Conservation (phyloP, 345 rosid genomes). For the Turnera subulata region DNA sequence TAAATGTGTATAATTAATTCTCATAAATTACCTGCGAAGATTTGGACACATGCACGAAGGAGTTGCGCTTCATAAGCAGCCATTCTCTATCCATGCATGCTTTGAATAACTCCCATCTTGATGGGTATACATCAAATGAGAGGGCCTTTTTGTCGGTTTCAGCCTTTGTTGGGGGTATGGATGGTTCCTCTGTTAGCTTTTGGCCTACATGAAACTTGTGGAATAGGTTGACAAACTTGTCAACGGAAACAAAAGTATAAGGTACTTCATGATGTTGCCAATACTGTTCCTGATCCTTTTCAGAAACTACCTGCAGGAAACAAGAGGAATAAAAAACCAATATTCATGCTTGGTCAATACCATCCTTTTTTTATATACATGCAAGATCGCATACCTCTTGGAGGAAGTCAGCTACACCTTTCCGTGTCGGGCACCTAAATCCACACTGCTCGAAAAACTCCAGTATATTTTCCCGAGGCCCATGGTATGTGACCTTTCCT, state of each 20-base stretch:
- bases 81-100: conserved; percentile 62
- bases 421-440: conserved; percentile 6
- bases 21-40: no score
- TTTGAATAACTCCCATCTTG: conserved; percentile 55
- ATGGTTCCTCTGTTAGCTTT: conserved; percentile 36
- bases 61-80: conserved; percentile 53
- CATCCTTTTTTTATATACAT: neutral
- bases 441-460: conserved; percentile 9
- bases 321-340: neutral
- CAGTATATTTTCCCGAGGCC: neutral
- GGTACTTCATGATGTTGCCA: neutral
- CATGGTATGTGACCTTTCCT: conserved; percentile 6
- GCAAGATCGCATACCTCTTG: neutral
- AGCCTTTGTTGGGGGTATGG: conserved; percentile 34
- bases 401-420: conserved; percentile 2
- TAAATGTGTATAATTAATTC: neutral
- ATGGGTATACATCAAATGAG: conserved; percentile 39
- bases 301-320: neutral
- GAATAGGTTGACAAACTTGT: conserved; percentile 22
- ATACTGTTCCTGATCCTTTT: conserved; percentile 3
- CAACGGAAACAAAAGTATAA: neutral
- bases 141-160: conserved; percentile 35
- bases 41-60: conserved; percentile 38
- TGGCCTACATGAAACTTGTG: conserved; percentile 33
- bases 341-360: neutral